Evolutionary conservation across 1,284 basidiomycete species (phyloP), one percentile per base, ranked within the genome.

Genomic region (Leccinum subrobustum): DNA sequence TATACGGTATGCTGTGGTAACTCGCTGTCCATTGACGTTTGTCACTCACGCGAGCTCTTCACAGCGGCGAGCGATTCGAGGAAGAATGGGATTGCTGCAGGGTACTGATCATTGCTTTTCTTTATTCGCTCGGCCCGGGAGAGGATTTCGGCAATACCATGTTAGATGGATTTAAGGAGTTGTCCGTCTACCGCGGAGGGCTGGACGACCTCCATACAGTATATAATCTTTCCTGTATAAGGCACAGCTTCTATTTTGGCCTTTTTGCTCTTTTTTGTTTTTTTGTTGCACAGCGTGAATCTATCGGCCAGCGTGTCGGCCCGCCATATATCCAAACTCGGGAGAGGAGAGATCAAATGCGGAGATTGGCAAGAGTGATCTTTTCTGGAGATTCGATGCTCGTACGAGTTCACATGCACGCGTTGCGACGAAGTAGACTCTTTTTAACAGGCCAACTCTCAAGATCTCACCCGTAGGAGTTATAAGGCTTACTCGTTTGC

Each of bases 51-150:
- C 7, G 6, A 62, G 58, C 44, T 23, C 31, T 52, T 51, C 42
- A 35, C 67, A 91, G 91, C 90, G 67, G 89, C 91, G 7, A 92
- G 89, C 67, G 92, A 93, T 73, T 92, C 89, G 12, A 83, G 91
- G 70, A 93, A 93, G 79, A 89, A 92, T 64, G 91, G 92, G 18
- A 83, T 92, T 57, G 90, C 92, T 9, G 85, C 89, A 54, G 92
- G 91, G 4, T 93, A 91, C 75, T 93, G 70, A 76, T 42, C 12
- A 11, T 51, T 23, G 14, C 12, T 51, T 14, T 8, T 6, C 33
- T 33, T 25, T 18, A 25, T 20, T 52, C 4, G 39, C 16, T 33
- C 18, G 25, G 25, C 25, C 25, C 25, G 25, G 25, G 27, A n/a
- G n/a, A 16, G n/a, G 7, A 52, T 29, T 6, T 11, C 11, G 9